Evolutionary conservation across 1,284 basidiomycete genomes (phyloP).

Genomic region (Cerrena zonata): DNA sequence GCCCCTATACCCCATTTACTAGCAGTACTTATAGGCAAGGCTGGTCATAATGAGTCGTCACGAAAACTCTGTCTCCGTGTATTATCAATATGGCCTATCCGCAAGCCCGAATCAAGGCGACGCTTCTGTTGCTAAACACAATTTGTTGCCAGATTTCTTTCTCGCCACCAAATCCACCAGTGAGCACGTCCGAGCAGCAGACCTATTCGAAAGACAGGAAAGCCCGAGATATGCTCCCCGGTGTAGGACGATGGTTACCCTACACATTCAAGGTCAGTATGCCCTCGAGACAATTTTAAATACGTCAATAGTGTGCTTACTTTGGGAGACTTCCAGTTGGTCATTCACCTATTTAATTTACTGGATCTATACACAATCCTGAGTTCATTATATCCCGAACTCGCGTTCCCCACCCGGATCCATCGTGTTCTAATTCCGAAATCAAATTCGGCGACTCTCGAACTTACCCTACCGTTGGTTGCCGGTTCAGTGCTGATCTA

Average conservation of each 20-base stretch:
- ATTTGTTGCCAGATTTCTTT: background rate
- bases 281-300: background rate
- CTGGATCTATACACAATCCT: conserved; percentile 5
- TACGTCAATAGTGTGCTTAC: background rate
- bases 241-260: conserved; percentile 3
- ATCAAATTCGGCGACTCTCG: background rate
- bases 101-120: background rate
- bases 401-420: background rate
- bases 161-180: background rate
- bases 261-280: conserved; percentile 3
- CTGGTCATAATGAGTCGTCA: too few species aligned
- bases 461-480: conserved; percentile 1
- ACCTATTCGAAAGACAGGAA: background rate
- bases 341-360: background rate
- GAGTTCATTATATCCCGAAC: background rate
- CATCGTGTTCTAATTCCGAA: background rate
- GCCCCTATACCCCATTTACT: too few species aligned
- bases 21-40: too few species aligned
- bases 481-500: conserved; percentile 1
- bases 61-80: too few species aligned
- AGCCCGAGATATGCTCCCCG: conserved; percentile 4
- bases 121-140: background rate
- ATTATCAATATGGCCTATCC: background rate
- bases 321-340: background rate
- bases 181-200: background rate